Conservation (phyloP, 2,329 filamentous ascomycete species). For the Penicillium oxalicum region DNA sequence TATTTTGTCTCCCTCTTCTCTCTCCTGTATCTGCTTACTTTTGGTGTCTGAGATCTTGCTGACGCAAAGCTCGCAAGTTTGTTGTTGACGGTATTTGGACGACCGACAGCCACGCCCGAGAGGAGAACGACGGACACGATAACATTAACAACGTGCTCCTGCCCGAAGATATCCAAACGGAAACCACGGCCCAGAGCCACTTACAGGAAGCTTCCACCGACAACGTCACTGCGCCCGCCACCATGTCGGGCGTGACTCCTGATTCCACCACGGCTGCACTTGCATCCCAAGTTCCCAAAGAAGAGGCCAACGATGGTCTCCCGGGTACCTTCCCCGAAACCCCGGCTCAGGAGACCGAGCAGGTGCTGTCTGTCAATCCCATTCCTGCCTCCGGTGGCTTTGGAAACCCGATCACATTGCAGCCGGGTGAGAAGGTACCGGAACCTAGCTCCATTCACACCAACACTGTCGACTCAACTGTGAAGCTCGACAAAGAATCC, state of each 20-base stretch:
- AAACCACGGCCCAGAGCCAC: background rate
- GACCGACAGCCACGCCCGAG: constrained; percentile 70
- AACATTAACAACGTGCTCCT: constrained; percentile 92
- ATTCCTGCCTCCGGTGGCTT: constrained; percentile 53
- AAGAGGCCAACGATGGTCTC: constrained; percentile 41
- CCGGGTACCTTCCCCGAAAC: constrained; percentile 71
- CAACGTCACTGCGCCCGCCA: constrained; percentile 12
- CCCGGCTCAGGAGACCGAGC: constrained; percentile 49
- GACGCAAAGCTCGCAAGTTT: constrained; percentile 54
- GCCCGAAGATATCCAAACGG: constrained; percentile 58
- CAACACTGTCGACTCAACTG: constrained; percentile 64
- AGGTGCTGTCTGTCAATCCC: constrained; percentile 47
- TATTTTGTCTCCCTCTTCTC: constrained; percentile 4
- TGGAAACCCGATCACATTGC: constrained; percentile 74
- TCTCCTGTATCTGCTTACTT: constrained; percentile 1
- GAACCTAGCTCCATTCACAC: constrained; percentile 56
- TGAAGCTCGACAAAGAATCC: constrained; percentile 68
- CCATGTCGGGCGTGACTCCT: constrained; percentile 60
- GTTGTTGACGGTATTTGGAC: constrained; percentile 91
- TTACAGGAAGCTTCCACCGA: constrained; percentile 5
- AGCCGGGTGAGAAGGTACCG: constrained; percentile 76
- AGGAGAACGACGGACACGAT: constrained; percentile 73
- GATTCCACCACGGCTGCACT: constrained; percentile 62
- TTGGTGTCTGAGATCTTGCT: constrained; percentile 12
- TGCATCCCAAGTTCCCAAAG: constrained; percentile 54